Evolutionary conservation across 2,329 filamentous ascomycete species (phyloP).

Genomic region (Colletotrichum tamarilloi): DNA sequence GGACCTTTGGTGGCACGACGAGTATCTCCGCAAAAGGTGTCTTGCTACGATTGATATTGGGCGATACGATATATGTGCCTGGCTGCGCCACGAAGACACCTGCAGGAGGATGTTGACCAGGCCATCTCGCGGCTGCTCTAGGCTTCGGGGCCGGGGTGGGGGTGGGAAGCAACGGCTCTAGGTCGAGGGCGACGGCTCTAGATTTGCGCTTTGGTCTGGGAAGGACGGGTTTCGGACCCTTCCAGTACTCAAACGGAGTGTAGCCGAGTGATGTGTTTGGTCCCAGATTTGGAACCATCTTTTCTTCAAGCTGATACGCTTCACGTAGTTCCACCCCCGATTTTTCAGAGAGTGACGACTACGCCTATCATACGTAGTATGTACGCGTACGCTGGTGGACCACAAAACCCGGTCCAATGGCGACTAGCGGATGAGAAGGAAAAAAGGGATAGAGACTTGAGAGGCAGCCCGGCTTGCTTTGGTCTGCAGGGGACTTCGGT

Average conservation of each 20-base stretch:
- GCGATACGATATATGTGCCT: constrained; percentile 10
- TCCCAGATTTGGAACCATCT: constrained; percentile 31
- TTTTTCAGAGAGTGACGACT: constrained; percentile 26
- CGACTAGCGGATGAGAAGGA: neutral
- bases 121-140: constrained; percentile 32
- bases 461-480: neutral
- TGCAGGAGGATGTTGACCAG: neutral
- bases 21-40: constrained; percentile 27
- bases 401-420: constrained; percentile 20
- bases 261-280: constrained; percentile 37
- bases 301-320: constrained; percentile 29
- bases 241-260: constrained; percentile 42
- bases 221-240: constrained; percentile 38
- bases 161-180: constrained; percentile 29
- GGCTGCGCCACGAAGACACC: constrained; percentile 32
- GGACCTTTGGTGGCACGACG: constrained; percentile 32
- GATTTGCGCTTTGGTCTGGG: constrained; percentile 25
- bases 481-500: constrained; percentile 16
- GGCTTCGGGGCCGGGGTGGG: constrained; percentile 13
- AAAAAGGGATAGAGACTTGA: neutral
- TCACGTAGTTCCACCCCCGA: constrained; percentile 2
- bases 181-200: constrained; percentile 16
- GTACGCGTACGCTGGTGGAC: constrained; percentile 30
- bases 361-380: constrained; percentile 30
- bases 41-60: constrained; percentile 15